Conservation (phyloP, 208 protist species). For the Trypanosoma avium region DNA sequence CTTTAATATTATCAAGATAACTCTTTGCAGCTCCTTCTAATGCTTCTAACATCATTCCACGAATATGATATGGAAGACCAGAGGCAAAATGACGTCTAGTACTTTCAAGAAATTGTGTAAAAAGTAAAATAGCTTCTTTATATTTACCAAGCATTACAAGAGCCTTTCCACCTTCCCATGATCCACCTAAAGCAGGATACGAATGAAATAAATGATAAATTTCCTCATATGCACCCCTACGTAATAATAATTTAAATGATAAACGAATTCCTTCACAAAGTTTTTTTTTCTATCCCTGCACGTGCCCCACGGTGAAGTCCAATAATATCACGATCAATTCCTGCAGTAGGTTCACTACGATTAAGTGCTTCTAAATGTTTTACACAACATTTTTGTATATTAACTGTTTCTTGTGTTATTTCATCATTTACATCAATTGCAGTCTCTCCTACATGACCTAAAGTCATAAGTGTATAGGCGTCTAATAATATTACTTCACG, state of each 20-base stretch:
- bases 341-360: constrained; percentile 24
- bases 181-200: constrained; percentile 53
- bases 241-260: constrained; percentile 59
- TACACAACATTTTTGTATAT: constrained; percentile 35
- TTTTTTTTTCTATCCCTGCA: constrained; percentile 29
- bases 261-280: constrained; percentile 62
- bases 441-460: constrained; percentile 67
- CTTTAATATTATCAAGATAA: neutral
- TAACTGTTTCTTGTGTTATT: constrained; percentile 1
- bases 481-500: constrained; percentile 73
- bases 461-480: constrained; percentile 69
- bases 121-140: constrained; percentile 40
- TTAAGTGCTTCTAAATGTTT: constrained; percentile 18
- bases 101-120: constrained; percentile 36
- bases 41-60: constrained; percentile 24
- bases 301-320: constrained; percentile 27
- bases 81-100: constrained; percentile 18
- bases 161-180: constrained; percentile 67
- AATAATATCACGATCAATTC: constrained; percentile 17
- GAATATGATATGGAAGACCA: constrained; percentile 32
- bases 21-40: constrained; percentile 21
- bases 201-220: constrained; percentile 38
- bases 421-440: constrained; percentile 40
- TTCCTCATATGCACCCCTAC: constrained; percentile 32
- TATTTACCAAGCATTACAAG: constrained; percentile 43